A percentile compares a stretch with the other conserved stretches of the same genome.
Evolutionary conservation across 805 yeast genomes (phyloP).

Genomic region (Candida namnaoensis): DNA sequence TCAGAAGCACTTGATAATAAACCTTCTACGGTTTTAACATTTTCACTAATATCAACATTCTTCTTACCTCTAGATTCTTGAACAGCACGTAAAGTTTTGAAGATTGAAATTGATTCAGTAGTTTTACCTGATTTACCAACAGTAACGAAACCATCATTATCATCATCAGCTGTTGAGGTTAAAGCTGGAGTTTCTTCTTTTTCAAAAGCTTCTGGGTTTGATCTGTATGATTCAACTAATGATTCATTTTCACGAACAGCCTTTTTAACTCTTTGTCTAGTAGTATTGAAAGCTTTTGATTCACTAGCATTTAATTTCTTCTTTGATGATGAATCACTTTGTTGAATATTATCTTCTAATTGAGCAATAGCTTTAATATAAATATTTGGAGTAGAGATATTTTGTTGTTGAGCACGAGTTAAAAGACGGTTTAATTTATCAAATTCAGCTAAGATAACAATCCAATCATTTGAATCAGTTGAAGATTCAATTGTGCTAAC

Average conservation of each 20-base stretch:
- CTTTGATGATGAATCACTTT: constrained; percentile 38
- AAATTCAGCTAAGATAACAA: constrained; percentile 61
- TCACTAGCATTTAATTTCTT: constrained; percentile 76
- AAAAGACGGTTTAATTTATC: constrained; percentile 66
- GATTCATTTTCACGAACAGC: constrained; percentile 59
- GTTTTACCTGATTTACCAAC: constrained; percentile 23
- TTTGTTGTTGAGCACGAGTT: constrained; percentile 69
- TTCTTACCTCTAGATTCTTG: constrained; percentile 93
- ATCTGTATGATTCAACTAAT: constrained; percentile 50
- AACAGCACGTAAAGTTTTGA: constrained; percentile 64
- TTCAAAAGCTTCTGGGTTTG: constrained; percentile 70
- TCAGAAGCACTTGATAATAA: constrained; percentile 38
- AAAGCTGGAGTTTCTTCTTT: constrained; percentile 30
- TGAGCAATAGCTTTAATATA: constrained; percentile 62
- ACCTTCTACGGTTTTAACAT: constrained; percentile 61
- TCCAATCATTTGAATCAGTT: constrained; percentile 72
- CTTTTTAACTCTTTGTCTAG: constrained; percentile 83
- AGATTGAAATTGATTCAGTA: constrained; percentile 30
- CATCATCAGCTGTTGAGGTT: constrained; percentile 20
- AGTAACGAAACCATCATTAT: constrained; percentile 20
- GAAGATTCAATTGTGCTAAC: constrained; percentile 63
- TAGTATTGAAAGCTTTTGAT: constrained; percentile 79
- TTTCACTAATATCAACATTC: constrained; percentile 78
- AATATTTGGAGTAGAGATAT: constrained; percentile 59
- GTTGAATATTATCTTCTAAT: constrained; percentile 59